These are phyloP conservation scores for Agaricus bisporus DNA, from an alignment of 768 basidiomycete species.

Conservation along the genomic window DNA sequence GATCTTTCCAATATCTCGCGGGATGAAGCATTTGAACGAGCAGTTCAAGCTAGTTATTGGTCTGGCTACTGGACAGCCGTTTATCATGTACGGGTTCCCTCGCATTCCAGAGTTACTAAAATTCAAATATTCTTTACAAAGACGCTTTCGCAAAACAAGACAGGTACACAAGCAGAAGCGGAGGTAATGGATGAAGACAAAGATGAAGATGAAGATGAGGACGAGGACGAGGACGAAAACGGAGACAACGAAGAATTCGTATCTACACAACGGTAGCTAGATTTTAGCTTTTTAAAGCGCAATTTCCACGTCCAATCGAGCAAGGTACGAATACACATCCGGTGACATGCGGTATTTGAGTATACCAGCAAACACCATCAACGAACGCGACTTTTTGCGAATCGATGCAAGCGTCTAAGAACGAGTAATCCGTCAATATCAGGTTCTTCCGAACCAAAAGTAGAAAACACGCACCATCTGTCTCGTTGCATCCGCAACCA, in stretches of 20 bases:
- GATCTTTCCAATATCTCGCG: slow-evolving; percentile 18
- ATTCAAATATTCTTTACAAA: slow-evolving; percentile 1
- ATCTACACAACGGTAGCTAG: slow-evolving; percentile 32
- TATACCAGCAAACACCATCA: slow-evolving; percentile 87
- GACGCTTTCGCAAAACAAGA: background rate
- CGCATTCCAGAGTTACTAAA: background rate
- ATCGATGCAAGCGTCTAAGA: slow-evolving; percentile 57
- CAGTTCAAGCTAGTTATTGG: slow-evolving; percentile 81
- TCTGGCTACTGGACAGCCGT: slow-evolving; percentile 83
- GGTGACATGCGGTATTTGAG: slow-evolving; percentile 86
- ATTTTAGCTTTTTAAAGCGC: slow-evolving; percentile 42
- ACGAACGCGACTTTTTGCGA: slow-evolving; percentile 73
- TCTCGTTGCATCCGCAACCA: slow-evolving; percentile 66
- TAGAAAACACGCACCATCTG: slow-evolving; percentile 53
- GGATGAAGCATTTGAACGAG: slow-evolving; percentile 74
- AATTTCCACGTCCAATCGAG: slow-evolving; percentile 80
- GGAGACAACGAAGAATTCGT: slow-evolving; percentile 28
- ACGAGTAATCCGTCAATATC: slow-evolving; percentile 13
- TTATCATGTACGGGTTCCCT: slow-evolving; percentile 57
- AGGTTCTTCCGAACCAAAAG: slow-evolving; percentile 5
- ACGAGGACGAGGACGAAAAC: slow-evolving; percentile 22
- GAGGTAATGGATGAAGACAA: slow-evolving; percentile 13
- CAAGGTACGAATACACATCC: slow-evolving; percentile 86
- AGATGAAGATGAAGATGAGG: slow-evolving; percentile 17
- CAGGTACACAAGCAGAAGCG: slow-evolving; percentile 6